Conservation (phyloP, 768 basidiomycete species). For the Russula earlei region DNA sequence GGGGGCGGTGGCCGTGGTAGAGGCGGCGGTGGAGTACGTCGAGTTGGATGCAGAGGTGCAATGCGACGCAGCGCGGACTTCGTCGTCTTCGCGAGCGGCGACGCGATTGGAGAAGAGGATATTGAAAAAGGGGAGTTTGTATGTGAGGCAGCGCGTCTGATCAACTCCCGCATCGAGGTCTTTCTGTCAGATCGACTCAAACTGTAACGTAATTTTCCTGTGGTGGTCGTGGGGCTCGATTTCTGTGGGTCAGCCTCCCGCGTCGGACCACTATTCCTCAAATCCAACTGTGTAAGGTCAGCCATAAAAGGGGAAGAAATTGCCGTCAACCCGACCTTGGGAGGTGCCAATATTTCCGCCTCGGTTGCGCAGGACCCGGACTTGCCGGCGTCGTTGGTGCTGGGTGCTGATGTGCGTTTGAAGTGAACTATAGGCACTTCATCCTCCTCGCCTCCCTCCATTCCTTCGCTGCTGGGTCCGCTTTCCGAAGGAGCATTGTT, state of each 20-base stretch:
- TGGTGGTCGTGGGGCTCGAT: neutral
- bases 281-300: conserved; percentile 4
- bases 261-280: neutral
- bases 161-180: conserved; percentile 67
- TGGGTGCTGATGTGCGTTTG: neutral
- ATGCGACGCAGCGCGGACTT: conserved; percentile 54
- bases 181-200: conserved; percentile 27
- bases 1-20: conserved; percentile 59
- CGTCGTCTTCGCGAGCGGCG: conserved; percentile 58
- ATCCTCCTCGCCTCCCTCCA: neutral
- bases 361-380: neutral
- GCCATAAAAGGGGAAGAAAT: neutral
- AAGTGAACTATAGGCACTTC: neutral
- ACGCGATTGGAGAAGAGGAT: conserved; percentile 36
- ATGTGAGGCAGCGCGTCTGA: conserved; percentile 58
- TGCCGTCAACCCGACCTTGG: neutral
- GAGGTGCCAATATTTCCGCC: neutral
- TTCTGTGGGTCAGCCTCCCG: neutral
- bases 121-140: conserved; percentile 51
- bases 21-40: conserved; percentile 65
- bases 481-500: neutral
- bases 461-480: neutral
- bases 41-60: conserved; percentile 67
- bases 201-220: conserved; percentile 7
- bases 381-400: neutral